phyloP scores from a whole-genome alignment of 2,329 filamentous ascomycete genomes.

The Hypoxylon sp. region DNA sequence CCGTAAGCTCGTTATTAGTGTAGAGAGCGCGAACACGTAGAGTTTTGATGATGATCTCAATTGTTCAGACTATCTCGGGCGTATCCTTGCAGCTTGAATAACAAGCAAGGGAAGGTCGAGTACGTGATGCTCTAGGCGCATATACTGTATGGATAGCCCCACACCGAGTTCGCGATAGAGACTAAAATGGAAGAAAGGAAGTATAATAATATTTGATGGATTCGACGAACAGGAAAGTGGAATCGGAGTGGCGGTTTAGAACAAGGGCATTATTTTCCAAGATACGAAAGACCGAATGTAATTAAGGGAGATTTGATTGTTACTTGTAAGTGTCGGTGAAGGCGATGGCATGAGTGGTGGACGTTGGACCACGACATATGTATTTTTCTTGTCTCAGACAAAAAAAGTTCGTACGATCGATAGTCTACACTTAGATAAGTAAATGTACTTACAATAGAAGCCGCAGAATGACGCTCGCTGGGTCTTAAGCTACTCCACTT shows the following conservation, averaged over 20 bases:
- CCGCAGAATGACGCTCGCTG: conserved; percentile 30
- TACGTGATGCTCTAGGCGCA: conserved; percentile 1
- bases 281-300: not conserved
- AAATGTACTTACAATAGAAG: conserved; percentile 19
- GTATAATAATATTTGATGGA: no score
- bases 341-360: conserved; percentile 26
- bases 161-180: conserved; percentile 18
- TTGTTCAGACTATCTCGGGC: conserved; percentile 5
- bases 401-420: conserved; percentile 40
- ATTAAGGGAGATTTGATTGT: not conserved
- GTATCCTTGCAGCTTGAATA: conserved; percentile 28
- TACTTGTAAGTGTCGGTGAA: conserved; percentile 23
- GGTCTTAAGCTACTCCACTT: conserved; percentile 23
- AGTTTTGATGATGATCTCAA: conserved; percentile 35
- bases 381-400: conserved; percentile 20
- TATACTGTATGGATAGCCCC: conserved; percentile 23
- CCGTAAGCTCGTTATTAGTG: conserved; percentile 6
- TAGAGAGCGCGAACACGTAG: conserved; percentile 23
- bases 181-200: no score
- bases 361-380: conserved; percentile 26
- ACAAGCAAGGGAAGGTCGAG: conserved; percentile 27
- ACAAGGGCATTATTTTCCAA: conserved; percentile 8
- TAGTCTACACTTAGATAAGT: conserved; percentile 26
- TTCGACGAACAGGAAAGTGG: not conserved
- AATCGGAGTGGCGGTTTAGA: conserved; percentile 7